Evolutionary conservation across 208 protist species (phyloP), one percentile per base, ranked within the genome.

Genomic region (Trypanosoma vivax): DNA sequence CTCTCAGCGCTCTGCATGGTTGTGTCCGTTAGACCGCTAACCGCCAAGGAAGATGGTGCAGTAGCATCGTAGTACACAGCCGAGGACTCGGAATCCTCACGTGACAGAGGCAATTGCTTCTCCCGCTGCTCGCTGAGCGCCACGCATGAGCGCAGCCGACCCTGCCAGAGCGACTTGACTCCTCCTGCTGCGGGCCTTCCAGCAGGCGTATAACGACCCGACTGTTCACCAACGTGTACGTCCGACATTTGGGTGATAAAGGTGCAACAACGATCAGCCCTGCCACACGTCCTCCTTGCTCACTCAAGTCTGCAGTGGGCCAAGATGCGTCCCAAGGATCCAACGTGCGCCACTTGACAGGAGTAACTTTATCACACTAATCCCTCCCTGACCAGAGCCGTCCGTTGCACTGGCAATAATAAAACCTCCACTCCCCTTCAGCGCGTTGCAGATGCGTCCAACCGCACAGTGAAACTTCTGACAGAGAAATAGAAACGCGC

Each of bases 131-230:
- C 40, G 9, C 30, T 14, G 4, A 37, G 49, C 23, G 40, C 6
- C 7, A 18, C 27, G 5, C 48, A 45, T 4, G 60, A 38, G 11
- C 60, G 60, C 4, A 67, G 51, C 19, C 60, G 60, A 29, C 25
- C 55, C 10, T 60, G 51, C 60, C 60, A 67, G 29, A 53, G 55
- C 11, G 52, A 67, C 38, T 67, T 67, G n/a, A 67, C 57, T 10
- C 40, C 46, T n/a, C 50, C 34, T 18, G 45, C 27, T 6, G 29
- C 30, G 25, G 14, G 31, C n/a, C 0, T 25, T 11, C 25, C 19
- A n/a, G 30, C 11, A 23, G 50, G 14, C 3, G 45, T 29, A 24
- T 54, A 35, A 18, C 39, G 3, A 11, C 9, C 16, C 24, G 18
- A 42, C n/a, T 42, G 1, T 0, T 54, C 51, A n/a, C 14, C 29